These are phyloP conservation scores for Boletus sp. DNA, from an alignment of 1,284 basidiomycete species.

Conservation along the genomic window DNA sequence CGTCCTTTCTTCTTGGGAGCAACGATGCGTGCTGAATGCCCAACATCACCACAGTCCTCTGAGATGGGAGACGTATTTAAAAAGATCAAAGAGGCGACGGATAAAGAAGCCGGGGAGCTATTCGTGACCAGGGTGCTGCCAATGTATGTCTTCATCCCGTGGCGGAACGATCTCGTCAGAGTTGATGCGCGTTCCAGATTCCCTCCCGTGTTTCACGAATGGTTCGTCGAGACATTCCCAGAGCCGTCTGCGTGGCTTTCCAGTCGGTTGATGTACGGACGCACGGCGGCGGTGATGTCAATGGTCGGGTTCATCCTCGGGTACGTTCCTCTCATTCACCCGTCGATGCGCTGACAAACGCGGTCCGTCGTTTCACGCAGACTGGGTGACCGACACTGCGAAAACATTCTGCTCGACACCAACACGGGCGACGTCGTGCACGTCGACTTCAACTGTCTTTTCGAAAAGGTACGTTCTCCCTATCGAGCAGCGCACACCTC, in stretches of 20 bases:
- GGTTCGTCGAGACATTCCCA: constrained; percentile 97
- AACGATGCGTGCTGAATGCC: constrained; percentile 1
- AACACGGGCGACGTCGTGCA: constrained; percentile 93
- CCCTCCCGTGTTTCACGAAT: constrained; percentile 92
- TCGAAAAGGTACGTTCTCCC: constrained; percentile 75
- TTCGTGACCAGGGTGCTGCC: constrained; percentile 69
- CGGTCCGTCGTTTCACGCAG: constrained; percentile 46
- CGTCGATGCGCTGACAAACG: background rate
- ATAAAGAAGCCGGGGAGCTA: constrained; percentile 57
- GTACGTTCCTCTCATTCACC: constrained; percentile 43
- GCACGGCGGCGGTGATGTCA: constrained; percentile 97
- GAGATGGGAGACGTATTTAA: constrained; percentile 62
- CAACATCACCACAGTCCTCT: constrained; percentile 35
- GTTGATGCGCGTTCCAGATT: constrained; percentile 48
- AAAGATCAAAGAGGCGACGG: constrained; percentile 56
- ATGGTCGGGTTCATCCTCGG: constrained; percentile 99
- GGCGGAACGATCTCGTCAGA: constrained; percentile 26
- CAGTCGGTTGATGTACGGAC: constrained; percentile 83
- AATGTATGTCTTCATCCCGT: constrained; percentile 45
- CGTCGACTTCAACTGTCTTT: constrained; percentile 98
- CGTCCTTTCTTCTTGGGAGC: background rate
- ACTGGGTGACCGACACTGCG: constrained; percentile 96
- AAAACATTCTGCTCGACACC: constrained; percentile 94
- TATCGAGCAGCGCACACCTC: background rate
- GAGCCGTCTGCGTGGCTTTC: constrained; percentile 96